Base-by-base conservation (phyloP, 1,139 yeast species). In the Candida buenavistaensis region DNA sequence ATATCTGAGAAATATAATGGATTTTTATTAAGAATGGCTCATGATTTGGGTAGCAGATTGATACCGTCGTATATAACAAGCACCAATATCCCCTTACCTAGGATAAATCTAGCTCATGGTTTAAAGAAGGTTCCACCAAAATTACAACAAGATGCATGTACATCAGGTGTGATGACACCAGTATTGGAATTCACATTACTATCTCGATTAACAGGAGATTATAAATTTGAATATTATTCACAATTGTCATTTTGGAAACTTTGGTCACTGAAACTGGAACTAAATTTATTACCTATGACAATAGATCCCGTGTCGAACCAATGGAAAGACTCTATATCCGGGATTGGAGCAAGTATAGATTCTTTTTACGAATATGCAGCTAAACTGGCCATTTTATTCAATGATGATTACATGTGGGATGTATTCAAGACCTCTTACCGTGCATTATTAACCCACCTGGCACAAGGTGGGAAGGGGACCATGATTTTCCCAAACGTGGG, bases 291-390 rank as follows among this genome's bases (percentile, higher is more conserved):
- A 7, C 95, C 96, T 1, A 84, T 85, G 87, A 73, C 92, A 0
- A 63, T 89, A 7, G 82, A 83, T 44, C 84, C 92, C 0, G 48
- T 65, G 1, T 59, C 75, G 0, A 78, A 76, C 21, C 52, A 57
- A 23, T 81, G 89, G 80, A 62, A 67, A 26, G 83, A 83, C 37
- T 57, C 74, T 0, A 62, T 80, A 27, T 76, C 92, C 0, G 96
- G 97, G 0, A 72, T 86, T 7, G 97, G 97, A 1, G 97, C 97
- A 0, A 84, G 95, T 2, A 77, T 87, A n/a, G 97, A 90, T 59
- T 88, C 96, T 0, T 87, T 86, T 50, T 90, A 84, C 54, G 97
- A 90, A 52, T 87, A 90, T 55, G 86, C 96, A 0, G 68, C 87
- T 24, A 90, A 90, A 52, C 79, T 81, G 16, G 67, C 90, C 3